These are phyloP conservation scores for Quercus agrifolia DNA, from an alignment of 306 rosid genomes.

Conservation along the genomic window DNA sequence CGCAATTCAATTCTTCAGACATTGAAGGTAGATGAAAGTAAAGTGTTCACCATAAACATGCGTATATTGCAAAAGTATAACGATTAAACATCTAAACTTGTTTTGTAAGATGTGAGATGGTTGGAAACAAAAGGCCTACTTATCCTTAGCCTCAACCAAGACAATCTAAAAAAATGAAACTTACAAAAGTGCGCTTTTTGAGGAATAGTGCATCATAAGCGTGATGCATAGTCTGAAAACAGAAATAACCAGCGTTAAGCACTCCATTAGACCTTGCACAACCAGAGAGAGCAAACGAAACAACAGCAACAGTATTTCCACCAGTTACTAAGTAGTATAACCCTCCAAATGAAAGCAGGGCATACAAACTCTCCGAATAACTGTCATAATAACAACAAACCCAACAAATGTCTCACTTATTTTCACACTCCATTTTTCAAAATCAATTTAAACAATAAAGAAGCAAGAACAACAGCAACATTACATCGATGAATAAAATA, in stretches of 20 bases:
- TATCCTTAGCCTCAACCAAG: background rate
- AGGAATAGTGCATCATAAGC: constrained; percentile 52
- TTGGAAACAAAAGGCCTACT: background rate
- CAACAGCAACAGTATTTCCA: constrained; percentile 44
- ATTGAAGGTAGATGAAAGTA: background rate
- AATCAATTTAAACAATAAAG: background rate
- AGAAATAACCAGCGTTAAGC: constrained; percentile 81
- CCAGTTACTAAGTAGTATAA: constrained; percentile 62
- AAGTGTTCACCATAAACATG: background rate
- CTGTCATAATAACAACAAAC: constrained; percentile 36
- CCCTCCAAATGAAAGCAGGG: constrained; percentile 78
- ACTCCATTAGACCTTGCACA: constrained; percentile 86
- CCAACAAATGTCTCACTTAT: background rate
- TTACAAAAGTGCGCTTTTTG: constrained; percentile 46
- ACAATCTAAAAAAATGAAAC: constrained; percentile 13
- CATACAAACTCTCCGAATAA: constrained; percentile 78
- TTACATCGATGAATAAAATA: constrained; percentile 85
- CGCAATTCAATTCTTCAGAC: background rate
- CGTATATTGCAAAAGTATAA: background rate
- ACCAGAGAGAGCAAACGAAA: constrained; percentile 68
- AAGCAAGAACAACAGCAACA: background rate
- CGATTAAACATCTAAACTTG: background rate
- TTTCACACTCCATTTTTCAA: background rate
- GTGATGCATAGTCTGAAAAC: constrained; percentile 80
- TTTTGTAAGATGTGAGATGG: background rate